These are phyloP conservation scores for Aegilops longissima DNA, from an alignment of 176 grass and related monocot genomes.

Conservation along the genomic window DNA sequence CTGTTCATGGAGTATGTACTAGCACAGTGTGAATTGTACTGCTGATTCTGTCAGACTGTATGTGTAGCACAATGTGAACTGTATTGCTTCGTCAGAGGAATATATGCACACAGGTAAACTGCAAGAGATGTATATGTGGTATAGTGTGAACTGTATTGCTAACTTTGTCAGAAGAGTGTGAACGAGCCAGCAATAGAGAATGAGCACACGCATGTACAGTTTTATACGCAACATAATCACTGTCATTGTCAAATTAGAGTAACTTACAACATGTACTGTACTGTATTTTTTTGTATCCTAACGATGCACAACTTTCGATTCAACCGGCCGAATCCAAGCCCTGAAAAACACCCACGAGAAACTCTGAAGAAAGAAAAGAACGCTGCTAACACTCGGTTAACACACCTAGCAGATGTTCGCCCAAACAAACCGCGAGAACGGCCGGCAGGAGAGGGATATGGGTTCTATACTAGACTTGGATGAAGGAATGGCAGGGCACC, in stretches of 20 bases:
- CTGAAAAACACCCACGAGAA: slow-evolving; percentile 7
- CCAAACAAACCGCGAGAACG: neutral
- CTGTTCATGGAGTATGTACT: too few species aligned
- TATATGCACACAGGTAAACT: neutral
- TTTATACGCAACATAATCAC: neutral
- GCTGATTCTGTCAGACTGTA: neutral
- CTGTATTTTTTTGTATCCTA: slow-evolving; percentile 14
- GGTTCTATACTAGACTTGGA: neutral
- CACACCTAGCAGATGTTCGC: neutral
- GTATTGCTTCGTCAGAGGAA: neutral
- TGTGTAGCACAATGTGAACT: neutral
- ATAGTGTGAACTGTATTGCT: neutral
- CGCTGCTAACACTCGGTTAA: neutral
- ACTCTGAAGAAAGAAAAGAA: slow-evolving; percentile 31
- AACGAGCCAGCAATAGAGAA: neutral
- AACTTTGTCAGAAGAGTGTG: neutral
- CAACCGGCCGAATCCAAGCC: slow-evolving; percentile 13
- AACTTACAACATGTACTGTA: slow-evolving; percentile 25
- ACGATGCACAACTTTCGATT: slow-evolving; percentile 2
- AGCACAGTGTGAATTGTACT: neutral
- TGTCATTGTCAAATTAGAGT: slow-evolving; percentile 10
- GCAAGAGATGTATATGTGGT: neutral
- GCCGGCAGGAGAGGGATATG: neutral
- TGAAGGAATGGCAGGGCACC: slow-evolving; percentile 62
- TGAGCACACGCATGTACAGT: neutral